Base-by-base conservation (phyloP, 768 basidiomycete genomes). In the Mycena rosella region DNA sequence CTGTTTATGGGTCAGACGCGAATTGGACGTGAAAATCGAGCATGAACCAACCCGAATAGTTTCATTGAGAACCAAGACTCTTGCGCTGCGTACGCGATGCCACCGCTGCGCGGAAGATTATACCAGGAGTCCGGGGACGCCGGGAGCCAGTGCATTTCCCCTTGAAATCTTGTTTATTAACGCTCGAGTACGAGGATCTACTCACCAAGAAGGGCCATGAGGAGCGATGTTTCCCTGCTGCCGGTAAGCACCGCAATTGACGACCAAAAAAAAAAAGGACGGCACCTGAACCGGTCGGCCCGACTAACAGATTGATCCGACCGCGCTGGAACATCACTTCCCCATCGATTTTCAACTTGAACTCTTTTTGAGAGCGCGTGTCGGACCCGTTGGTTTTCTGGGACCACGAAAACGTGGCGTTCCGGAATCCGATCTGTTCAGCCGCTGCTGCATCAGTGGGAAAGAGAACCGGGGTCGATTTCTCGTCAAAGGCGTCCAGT, bases 41-140 rank as follows among this genome's bases (percentile, higher is more conserved):
- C n/a, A n/a, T n/a, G n/a, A n/a, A n/a, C n/a, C n/a, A n/a, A n/a
- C n/a, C n/a, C 80, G 83, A 61, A 94, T 91, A 0, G 91, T 93
- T 68, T 91, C 91, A 69, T 93, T 94, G 75, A 91, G 88, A 3
- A 95, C 94, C 94, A 96, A 2, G 91, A 89, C 74, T 94, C 93
- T 75, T 96, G 94, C 7, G 91, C 91, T 3, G 91, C 91, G 74
- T 93, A 95, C 2, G 92, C 89, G 32, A 96, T 84, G 4, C 94
- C 93, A 0, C 83, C 84, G 4, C 80, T 78, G 4, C 92, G 82
- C 17, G 94, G 93, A 8, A 95, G 85, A 67, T 87, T 88, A 76
- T n/a, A n/a, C n/a, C n/a, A n/a, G n/a, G n/a, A n/a, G n/a, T n/a
- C n/a, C n/a, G n/a, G n/a, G n/a, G n/a, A n/a, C n/a, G n/a, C n/a